Evolutionary conservation across 2,329 filamentous ascomycete genomes (phyloP).

Genomic region (Aspergillus glaucus): DNA sequence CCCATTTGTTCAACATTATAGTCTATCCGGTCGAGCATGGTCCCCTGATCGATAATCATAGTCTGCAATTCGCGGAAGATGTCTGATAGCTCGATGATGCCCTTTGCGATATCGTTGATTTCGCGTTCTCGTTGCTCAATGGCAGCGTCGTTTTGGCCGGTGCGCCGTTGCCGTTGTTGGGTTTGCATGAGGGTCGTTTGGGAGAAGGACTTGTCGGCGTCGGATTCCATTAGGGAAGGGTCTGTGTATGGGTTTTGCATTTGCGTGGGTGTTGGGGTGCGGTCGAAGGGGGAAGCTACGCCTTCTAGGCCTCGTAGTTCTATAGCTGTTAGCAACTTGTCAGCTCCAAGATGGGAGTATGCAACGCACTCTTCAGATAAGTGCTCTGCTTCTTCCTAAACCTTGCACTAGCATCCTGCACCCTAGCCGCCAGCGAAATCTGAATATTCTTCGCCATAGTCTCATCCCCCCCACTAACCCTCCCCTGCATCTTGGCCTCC

Average conservation of each 20-base stretch:
- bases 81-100: slow-evolving; percentile 93
- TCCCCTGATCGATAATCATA: slow-evolving; percentile 92
- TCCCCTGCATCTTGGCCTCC: slow-evolving; percentile 65
- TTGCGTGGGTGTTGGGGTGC: slow-evolving; percentile 39
- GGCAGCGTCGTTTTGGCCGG: slow-evolving; percentile 64
- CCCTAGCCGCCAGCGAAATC: slow-evolving; percentile 76
- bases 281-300: slow-evolving; percentile 47
- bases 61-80: slow-evolving; percentile 93
- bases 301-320: slow-evolving; percentile 69
- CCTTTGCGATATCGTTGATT: slow-evolving; percentile 96
- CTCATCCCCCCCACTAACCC: slow-evolving; percentile 76
- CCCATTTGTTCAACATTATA: slow-evolving; percentile 97
- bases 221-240: slow-evolving; percentile 84
- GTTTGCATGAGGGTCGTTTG: slow-evolving; percentile 82
- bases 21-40: slow-evolving; percentile 88
- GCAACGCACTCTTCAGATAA: slow-evolving; percentile 73
- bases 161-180: slow-evolving; percentile 43
- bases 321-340: slow-evolving; percentile 29
- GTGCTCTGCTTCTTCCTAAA: slow-evolving; percentile 97
- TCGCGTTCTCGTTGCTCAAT: slow-evolving; percentile 92
- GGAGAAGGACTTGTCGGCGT: slow-evolving; percentile 86
- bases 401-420: slow-evolving; percentile 83
- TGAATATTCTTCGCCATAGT: slow-evolving; percentile 96
- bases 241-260: slow-evolving; percentile 66
- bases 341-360: no score